Base-by-base conservation (phyloP, 164 flowering plant genomes). In the Stephania japonica region DNA sequence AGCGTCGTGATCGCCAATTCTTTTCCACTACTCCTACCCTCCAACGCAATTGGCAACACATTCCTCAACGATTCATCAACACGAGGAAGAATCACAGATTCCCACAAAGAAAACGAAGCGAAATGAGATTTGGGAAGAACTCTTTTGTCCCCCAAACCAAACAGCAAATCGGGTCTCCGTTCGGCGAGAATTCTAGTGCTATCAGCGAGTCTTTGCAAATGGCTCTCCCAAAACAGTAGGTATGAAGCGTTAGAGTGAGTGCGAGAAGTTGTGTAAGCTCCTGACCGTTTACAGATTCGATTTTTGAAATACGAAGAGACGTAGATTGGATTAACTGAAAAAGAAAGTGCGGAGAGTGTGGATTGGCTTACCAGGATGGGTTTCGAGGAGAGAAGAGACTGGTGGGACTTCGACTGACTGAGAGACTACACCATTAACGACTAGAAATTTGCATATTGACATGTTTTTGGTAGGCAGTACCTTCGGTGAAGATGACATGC, bases 241-340 rank as follows among this genome's bases (percentile, higher is more conserved):
- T 69, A 44, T 0, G 90, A 79, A 8, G 77, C 91, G 27, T 81
- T 79, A 73, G 75, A 76, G 79, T 88, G 87, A 3, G 99, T 90
- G 7, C 99, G 84, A 67, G 97, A 75, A 5, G 97, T 91, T 5
- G 99, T 95, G 71, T 95, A 95, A 70, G 98, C 99, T 71, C 97
- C 98, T 91, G 85, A 23, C 21, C 12, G 4, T 32, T 32, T 32
- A 42, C 25, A 14, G 47, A 68, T 47, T 73, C 6, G n/a, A 62
- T 62, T 25, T 69, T 49, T 49, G 38, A 12, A 65, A 12, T 24
- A 25, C 16, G 6, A 62, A 12, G 24, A n/a, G 53, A 32, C 42
- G 42, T 14, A 68, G 25, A 21, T 21, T 6, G 26, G 23, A 63
- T 6, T 23, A 7, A 13, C 23, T 9, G 27, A 63, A 63, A 53